These are phyloP conservation scores for Saccharomycopsis hybrid DNA, from an alignment of 1,139 yeast species.

Conservation along the genomic window DNA sequence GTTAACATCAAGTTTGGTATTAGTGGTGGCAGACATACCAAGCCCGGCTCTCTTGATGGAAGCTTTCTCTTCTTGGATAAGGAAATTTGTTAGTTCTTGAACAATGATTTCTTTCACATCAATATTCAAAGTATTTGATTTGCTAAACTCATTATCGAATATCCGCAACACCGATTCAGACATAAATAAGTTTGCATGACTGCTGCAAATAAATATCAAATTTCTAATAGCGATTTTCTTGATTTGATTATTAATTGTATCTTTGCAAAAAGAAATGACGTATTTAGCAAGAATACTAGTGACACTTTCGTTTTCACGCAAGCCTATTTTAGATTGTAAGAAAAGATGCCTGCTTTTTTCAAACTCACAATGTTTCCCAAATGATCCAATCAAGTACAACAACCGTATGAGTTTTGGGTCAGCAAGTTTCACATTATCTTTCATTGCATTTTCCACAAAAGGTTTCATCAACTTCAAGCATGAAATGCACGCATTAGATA, in stretches of 20 bases:
- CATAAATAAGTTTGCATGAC: constrained; percentile 57
- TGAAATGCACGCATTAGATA: constrained; percentile 57
- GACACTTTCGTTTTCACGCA: constrained; percentile 48
- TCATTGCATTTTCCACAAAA: constrained; percentile 19
- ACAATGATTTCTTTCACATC: constrained; percentile 45
- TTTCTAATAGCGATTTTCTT: constrained; percentile 50
- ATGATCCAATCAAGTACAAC: constrained; percentile 56
- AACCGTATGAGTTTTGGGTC: constrained; percentile 51
- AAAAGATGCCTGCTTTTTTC: constrained; percentile 41
- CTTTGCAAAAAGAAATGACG: constrained; percentile 45
- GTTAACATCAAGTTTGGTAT: constrained; percentile 36
- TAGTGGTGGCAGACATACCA: constrained; percentile 30
- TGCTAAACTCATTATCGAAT: constrained; percentile 45
- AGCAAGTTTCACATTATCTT: constrained; percentile 20
- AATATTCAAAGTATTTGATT: constrained; percentile 24
- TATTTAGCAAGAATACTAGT: constrained; percentile 50
- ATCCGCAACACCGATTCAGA: constrained; percentile 45
- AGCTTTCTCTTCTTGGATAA: constrained; percentile 45
- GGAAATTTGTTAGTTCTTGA: constrained; percentile 49
- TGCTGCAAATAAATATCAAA: constrained; percentile 49
- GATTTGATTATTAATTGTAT: constrained; percentile 30
- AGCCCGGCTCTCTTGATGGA: constrained; percentile 35
- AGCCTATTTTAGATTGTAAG: constrained; percentile 34
- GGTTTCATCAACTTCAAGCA: constrained; percentile 42
- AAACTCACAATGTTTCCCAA: constrained; percentile 62